These are phyloP conservation scores for Pelargonium citronellum DNA, from an alignment of 441 rosid species.

Conservation along the genomic window DNA sequence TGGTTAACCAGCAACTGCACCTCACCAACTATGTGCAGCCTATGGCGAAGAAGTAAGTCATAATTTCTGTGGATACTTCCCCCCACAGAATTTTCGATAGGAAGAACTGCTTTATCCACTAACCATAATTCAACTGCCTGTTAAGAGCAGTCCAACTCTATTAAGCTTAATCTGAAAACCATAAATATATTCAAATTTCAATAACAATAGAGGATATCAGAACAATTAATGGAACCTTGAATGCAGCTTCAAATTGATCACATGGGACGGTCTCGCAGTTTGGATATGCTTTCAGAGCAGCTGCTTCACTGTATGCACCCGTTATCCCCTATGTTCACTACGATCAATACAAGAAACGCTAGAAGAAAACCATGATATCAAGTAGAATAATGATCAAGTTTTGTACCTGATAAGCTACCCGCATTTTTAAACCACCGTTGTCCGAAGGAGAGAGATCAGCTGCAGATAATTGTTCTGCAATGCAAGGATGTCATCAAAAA, in stretches of 20 bases:
- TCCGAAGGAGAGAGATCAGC: constrained; percentile 35
- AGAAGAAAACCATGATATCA: constrained; percentile 13
- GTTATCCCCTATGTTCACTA: constrained; percentile 56
- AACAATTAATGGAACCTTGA: constrained; percentile 47
- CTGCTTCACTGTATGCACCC: constrained; percentile 91
- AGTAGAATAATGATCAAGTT: constrained; percentile 16
- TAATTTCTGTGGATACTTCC: constrained; percentile 95
- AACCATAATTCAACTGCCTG: constrained; percentile 96
- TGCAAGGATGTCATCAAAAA: constrained; percentile 20
- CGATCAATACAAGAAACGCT: constrained; percentile 18
- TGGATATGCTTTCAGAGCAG: constrained; percentile 81
- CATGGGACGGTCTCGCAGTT: constrained; percentile 88
- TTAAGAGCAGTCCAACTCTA: constrained; percentile 21
- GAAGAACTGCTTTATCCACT: constrained; percentile 87
- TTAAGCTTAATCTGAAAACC: no score
- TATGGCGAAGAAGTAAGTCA: constrained; percentile 90
- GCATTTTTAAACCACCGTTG: constrained; percentile 46
- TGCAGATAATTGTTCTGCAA: constrained; percentile 71
- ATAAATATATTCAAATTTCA: no score
- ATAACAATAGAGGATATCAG: background rate
- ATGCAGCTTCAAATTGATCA: constrained; percentile 76
- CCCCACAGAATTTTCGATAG: constrained; percentile 85
- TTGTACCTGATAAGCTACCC: constrained; percentile 79
- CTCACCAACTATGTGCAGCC: constrained; percentile 92
- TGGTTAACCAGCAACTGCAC: constrained; percentile 73